phyloP scores from a whole-genome alignment of 139 green algal genomes.

The Chlorella sp. region DNA sequence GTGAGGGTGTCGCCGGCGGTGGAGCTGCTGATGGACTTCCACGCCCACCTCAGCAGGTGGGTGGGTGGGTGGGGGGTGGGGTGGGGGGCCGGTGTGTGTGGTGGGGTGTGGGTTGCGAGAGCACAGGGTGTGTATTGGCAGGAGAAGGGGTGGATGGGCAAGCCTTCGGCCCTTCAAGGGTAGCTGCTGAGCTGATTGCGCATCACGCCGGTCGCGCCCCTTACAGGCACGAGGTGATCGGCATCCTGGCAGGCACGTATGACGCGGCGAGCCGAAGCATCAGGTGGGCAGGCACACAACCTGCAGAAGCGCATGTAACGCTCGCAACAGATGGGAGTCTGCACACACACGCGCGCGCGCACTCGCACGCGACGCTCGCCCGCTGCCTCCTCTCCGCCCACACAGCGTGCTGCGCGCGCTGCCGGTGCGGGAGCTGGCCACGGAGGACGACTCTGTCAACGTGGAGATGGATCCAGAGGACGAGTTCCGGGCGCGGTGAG shows the following conservation, averaged over 20 bases:
- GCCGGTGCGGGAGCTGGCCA: conserved; percentile 52
- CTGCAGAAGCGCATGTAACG: not conserved
- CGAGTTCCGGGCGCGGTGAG: conserved; percentile 38
- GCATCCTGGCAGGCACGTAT: conserved; percentile 67
- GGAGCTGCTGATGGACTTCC: conserved; percentile 74
- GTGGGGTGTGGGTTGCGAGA: too few species aligned
- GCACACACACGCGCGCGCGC: not conserved
- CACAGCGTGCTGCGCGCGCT: conserved; percentile 44
- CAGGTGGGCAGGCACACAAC: too few species aligned
- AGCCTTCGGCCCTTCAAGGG: too few species aligned
- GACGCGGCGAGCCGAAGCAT: conserved; percentile 36
- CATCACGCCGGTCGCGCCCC: too few species aligned
- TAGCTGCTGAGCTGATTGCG: too few species aligned
- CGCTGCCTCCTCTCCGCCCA: not conserved
- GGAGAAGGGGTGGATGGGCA: too few species aligned
- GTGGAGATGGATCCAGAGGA: conserved; percentile 80
- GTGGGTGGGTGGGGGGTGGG: not conserved
- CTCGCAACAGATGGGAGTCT: not conserved
- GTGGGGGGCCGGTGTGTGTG: too few species aligned
- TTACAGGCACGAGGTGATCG: conserved; percentile 68
- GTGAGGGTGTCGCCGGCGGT: conserved; percentile 50
- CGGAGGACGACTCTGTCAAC: conserved; percentile 52
- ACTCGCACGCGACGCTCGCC: not conserved
- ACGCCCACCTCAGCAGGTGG: conserved; percentile 69
- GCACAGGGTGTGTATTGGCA: too few species aligned